Evolutionary conservation across 768 basidiomycete genomes (phyloP), one percentile per base, ranked within the genome.

Genomic region (Boletus reticulatus): DNA sequence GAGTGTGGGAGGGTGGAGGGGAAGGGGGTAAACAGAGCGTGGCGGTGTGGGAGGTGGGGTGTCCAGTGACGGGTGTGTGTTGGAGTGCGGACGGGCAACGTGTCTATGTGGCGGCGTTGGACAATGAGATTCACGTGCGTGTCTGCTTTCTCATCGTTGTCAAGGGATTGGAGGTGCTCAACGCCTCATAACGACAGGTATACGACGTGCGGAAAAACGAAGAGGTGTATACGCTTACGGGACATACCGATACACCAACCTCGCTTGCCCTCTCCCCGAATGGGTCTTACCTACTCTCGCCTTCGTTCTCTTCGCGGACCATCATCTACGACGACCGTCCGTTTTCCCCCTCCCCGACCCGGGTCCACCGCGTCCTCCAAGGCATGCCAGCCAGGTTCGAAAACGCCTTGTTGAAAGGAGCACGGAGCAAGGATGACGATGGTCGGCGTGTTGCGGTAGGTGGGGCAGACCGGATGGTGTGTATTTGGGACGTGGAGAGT

Each of bases 341-440:
- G 0, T 99, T 98, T 76, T 92, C 93, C 3, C 86, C 94, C 0
- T 84, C 87, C 0, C 87, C 92, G 3, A 82, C 84, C 24, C 82
- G 94, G 38, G 74, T 94, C 62, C 92, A 97, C 69, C 86, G 94
- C 29, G 72, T 84, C 6, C 77, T 88, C 29, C 83, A 78, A 31
- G 97, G 97, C 38, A 88, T 94, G 0, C 94, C 95, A 5, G 92
- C 94, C 8, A 96, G 97, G 1, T 98, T 98, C 67, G 97, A 99
- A 72, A 87, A 89, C 55, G 83, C 89, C 0, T 76, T 98, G 31
- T 71, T 92, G n/a, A 80, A 84, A 53, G 92, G 84, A 2, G 87
- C 89, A 1, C 98, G 96, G 96, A 92, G 89, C 67, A 84, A 79
- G 63, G 85, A 91, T 50, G 92, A 93, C 59, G 89, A 80, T 43